Conservation (phyloP, 495 filamentous ascomycete species). For the Clavariopsis aquatica region DNA sequence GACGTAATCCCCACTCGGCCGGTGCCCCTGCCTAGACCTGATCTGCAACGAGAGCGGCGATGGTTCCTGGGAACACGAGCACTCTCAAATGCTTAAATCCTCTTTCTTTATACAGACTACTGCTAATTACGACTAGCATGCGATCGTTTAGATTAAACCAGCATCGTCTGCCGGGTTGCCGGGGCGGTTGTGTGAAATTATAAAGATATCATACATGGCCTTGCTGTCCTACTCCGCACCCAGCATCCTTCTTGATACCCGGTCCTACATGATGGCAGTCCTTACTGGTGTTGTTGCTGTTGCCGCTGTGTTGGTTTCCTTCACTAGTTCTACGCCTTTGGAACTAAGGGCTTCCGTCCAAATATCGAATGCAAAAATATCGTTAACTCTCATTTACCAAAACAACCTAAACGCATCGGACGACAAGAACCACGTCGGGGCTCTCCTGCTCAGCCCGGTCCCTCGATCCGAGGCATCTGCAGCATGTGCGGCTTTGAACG, state of each 20-base stretch:
- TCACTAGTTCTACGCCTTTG: slow-evolving; percentile 14
- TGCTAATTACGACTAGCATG: slow-evolving; percentile 12
- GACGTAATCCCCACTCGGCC: not conserved
- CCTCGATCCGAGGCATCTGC: slow-evolving; percentile 39
- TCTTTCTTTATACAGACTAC: not conserved
- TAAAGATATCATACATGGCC: slow-evolving; percentile 5
- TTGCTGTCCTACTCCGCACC: not conserved
- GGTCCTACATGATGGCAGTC: slow-evolving; percentile 4
- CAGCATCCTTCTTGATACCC: not conserved
- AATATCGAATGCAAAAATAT: slow-evolving; percentile 44
- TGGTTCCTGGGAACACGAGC: slow-evolving; percentile 5
- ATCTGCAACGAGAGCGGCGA: slow-evolving; percentile 13
- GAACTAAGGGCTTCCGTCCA: not conserved
- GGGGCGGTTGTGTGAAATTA: slow-evolving; percentile 3
- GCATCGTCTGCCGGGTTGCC: slow-evolving; percentile 19
- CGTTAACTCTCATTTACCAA: slow-evolving; percentile 51
- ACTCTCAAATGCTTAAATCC: slow-evolving; percentile 25
- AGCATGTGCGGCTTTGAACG: slow-evolving; percentile 49
- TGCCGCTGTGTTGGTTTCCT: not conserved
- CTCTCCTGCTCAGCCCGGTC: slow-evolving; percentile 48
- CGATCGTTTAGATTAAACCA: not conserved
- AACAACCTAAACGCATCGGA: slow-evolving; percentile 54
- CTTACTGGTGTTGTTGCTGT: slow-evolving; percentile 20
- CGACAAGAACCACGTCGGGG: slow-evolving; percentile 50
- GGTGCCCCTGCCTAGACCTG: slow-evolving; percentile 18